Base-by-base conservation (phyloP, 768 basidiomycete genomes). In the Hygrocybe coccinea region DNA sequence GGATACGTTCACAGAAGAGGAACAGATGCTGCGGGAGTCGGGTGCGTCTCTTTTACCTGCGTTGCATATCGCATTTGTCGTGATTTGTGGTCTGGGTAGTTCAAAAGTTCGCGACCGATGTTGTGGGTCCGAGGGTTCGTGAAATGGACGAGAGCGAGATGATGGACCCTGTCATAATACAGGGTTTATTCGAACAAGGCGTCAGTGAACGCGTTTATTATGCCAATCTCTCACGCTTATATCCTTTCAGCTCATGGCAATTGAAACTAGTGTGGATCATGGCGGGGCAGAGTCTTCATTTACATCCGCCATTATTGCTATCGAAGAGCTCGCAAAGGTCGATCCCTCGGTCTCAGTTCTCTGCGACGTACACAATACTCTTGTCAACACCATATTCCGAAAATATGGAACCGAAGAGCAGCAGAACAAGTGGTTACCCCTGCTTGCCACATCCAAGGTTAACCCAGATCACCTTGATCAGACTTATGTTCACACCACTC, bases 101-200 rank as follows among this genome's bases (percentile, higher is more conserved):
- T 21, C 79, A 79, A 63, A 87, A 91, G 24, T 98, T 97, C 63
- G 91, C 95, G 0, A 77, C 80, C 50, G 94, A 98, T 50, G 86
- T 95, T 25, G 83, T 99, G 17, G 89, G 74, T 2, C 97, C 97
- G 47, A 91, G 86, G 69, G 95, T 97, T 56, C 81, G 85, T 19
- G 93, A 95, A 69, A 99, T 99, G 97, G 97, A 99, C 65, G 97
- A 99, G 78, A 89, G 86, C 54, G 95, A 99, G 72, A 74, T 69
- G 55, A 98, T 99, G 95, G 94, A 97, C 67, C 84, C 90, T 1
- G 78, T 74, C 0, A 69, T 99, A 59, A 91, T 98, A 65, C 78
- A 88, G 64, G 91, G 85, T 0, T 79, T 97, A 11, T 99, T 97
- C 59, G 93, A 97, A 49, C 93, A 97, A 72, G 97, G 97, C 15